Evolutionary conservation across 1,139 yeast species (phyloP).

Genomic region (Pichia sp.): DNA sequence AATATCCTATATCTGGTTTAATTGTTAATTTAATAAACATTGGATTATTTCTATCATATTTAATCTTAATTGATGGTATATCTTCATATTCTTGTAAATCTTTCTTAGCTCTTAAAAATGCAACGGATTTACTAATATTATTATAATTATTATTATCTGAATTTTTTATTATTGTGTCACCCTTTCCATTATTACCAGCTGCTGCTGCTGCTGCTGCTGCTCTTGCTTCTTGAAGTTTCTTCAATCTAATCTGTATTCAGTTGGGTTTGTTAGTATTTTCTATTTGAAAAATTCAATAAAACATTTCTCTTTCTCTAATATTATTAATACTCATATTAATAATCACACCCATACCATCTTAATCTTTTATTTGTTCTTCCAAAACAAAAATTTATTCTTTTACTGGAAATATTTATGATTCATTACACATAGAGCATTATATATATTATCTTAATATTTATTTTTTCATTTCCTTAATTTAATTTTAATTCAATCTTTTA

Average conservation of each 20-base stretch:
- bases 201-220: conserved; percentile 10
- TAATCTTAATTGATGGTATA: conserved; percentile 17
- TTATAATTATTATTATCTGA: background rate
- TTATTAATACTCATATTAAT: too few relatives aligned
- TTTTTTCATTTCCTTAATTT: too few relatives aligned
- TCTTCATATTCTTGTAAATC: conserved; percentile 29
- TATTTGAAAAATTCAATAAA: background rate
- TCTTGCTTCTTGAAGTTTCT: conserved; percentile 26
- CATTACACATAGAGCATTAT: too few relatives aligned
- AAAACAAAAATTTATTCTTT: too few relatives aligned
- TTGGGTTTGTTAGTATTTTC: conserved; percentile 7
- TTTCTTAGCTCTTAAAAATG: conserved; percentile 26
- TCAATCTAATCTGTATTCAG: conserved; percentile 22
- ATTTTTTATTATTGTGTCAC: too few relatives aligned
- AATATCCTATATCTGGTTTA: conserved; percentile 76
- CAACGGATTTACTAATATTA: conserved; percentile 19
- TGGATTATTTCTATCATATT: conserved; percentile 20
- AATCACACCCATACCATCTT: too few relatives aligned
- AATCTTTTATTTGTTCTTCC: too few relatives aligned
- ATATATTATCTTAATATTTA: too few relatives aligned
- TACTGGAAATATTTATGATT: too few relatives aligned
- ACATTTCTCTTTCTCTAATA: background rate
- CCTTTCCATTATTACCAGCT: background rate
- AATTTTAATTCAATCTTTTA: too few relatives aligned
- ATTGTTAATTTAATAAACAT: conserved; percentile 58